Evolutionary conservation across 352 stramenopile genomes (phyloP), one percentile per base, ranked within the genome.

Genomic region (Phytophthora tubulina): DNA sequence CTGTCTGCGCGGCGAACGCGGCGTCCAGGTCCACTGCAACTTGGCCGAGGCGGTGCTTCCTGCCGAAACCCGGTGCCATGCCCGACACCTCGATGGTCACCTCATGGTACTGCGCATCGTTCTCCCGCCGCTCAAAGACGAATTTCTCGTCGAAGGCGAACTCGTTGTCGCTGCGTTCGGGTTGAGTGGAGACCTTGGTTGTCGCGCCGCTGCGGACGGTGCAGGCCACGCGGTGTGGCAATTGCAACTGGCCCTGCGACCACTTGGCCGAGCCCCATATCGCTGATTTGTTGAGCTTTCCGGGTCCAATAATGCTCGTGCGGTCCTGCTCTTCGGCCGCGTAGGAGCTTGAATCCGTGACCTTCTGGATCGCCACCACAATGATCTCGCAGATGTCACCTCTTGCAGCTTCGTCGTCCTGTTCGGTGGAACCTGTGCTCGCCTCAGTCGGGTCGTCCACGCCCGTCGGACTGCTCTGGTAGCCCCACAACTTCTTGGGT

Each of bases 91-190:
- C 66, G 46, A 86, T 81, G 4, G 59, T 67, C 33, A 82, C 69
- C n/a, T 79, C 35, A 59, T 72, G 63, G 46, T 76, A 80, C 10
- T 72, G 56, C 15, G 61, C 68, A 36, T 74, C 78, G 39, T 70
- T 64, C 41, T 81, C 58, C 31, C 61, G 78, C 39, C 72, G 68
- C 31, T 70, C 78, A 39, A 85, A 85, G 15, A 79, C 72, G 45
- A 85, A 85, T 66, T 85, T 85, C 27, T 82, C 78, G 63, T 81
- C 74, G 56, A 85, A 80, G 5, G 67, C 44, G 41, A 82, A 77
- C 44, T 71, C 57, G 36, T 66, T 63, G 33, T 69, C 65, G 42
- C 9, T 55, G 32, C 69, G 67, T 31, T 76, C 61, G 35, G 65
- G 32, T 31, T 72, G 63, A 21, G 66, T 57, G 15, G 75, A 79